phyloP scores from a whole-genome alignment of 1,284 basidiomycete genomes.

The Sphagnurus paluster region DNA sequence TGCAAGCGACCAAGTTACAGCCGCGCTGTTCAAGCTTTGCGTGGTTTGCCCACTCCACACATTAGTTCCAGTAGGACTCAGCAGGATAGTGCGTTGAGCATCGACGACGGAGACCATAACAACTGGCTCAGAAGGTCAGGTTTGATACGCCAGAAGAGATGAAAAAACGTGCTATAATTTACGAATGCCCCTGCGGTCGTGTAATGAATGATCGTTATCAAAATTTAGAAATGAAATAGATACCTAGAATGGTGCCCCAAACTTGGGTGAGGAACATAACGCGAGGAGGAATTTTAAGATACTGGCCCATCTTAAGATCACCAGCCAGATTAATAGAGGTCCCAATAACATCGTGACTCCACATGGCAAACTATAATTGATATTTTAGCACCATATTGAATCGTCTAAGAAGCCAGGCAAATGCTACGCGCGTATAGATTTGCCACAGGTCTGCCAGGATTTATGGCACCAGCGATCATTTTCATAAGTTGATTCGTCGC shows the following conservation, averaged over 20 bases:
- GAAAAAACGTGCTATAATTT: background rate
- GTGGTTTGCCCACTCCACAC: constrained; percentile 58
- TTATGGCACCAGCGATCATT: constrained; percentile 62
- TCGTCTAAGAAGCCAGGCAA: constrained; percentile 46
- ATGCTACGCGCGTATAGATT: constrained; percentile 47
- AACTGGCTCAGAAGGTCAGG: constrained; percentile 28
- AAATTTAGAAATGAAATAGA: background rate
- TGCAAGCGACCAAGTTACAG: constrained; percentile 41
- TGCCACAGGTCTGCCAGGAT: constrained; percentile 57
- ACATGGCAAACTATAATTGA: constrained; percentile 70
- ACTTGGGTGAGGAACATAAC: constrained; percentile 69
- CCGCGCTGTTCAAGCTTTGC: constrained; percentile 54
- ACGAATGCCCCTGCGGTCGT: constrained; percentile 1
- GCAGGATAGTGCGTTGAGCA: constrained; percentile 50
- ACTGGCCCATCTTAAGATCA: constrained; percentile 72
- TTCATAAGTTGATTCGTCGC: constrained; percentile 44
- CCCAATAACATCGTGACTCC: constrained; percentile 58
- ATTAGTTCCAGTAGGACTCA: constrained; percentile 53
- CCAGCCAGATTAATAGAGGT: constrained; percentile 52
- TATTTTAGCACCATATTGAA: background rate
- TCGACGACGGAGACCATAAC: constrained; percentile 60
- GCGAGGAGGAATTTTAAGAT: constrained; percentile 75
- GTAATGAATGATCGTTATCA: too few relatives aligned
- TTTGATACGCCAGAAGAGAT: background rate
- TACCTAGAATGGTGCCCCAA: constrained; percentile 52